These are phyloP conservation scores for Wallemia ichthyophaga DNA, from an alignment of 1,284 basidiomycete species.

Conservation along the genomic window DNA sequence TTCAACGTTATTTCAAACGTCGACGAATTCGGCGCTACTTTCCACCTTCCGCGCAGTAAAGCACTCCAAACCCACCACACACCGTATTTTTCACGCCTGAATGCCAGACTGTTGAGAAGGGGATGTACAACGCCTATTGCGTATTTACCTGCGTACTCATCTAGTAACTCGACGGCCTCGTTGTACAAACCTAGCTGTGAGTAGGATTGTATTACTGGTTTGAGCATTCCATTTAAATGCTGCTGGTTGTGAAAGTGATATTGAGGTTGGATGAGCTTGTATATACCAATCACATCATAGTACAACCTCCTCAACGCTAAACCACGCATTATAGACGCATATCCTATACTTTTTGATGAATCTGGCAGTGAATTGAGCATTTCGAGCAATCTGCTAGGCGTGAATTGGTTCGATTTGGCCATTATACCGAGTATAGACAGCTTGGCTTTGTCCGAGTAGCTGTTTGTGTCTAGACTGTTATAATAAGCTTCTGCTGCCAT, in stretches of 20 bases:
- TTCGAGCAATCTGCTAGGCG: not conserved
- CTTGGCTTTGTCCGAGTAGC: not conserved
- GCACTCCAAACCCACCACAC: not conserved
- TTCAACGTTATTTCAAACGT: not conserved
- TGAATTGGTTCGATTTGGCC: not conserved
- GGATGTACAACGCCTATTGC: not conserved
- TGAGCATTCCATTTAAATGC: not conserved
- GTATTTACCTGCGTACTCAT: not conserved
- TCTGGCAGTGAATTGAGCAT: not conserved
- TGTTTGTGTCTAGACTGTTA: not conserved
- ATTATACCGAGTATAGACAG: not conserved
- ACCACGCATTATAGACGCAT: not conserved
- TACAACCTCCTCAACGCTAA: not conserved
- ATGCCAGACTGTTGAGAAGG: not conserved
- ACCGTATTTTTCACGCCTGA: not conserved
- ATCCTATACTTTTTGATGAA: not conserved
- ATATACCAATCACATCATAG: not conserved
- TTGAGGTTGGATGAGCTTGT: not conserved
- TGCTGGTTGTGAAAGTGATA: not conserved
- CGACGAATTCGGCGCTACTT: not conserved
- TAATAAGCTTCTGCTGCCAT: not conserved
- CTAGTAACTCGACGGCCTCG: not conserved
- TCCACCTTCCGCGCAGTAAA: not conserved
- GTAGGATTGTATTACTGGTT: not conserved
- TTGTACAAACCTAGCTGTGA: not conserved